Base-by-base conservation (phyloP, 371 early-diverging fungal species). In the Rhizopus arrhizus region DNA sequence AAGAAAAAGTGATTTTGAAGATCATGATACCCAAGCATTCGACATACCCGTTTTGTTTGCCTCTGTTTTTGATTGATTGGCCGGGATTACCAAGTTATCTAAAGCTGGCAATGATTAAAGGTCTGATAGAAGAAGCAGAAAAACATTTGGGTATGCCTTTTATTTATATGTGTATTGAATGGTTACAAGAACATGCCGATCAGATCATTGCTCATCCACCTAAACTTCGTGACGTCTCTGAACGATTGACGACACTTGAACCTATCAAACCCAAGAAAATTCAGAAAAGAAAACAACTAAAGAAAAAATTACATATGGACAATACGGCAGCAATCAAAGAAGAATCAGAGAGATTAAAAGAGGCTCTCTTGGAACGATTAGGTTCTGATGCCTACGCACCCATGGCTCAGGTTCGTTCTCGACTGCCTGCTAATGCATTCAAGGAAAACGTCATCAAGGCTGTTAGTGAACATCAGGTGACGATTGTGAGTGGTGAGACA, bases 401-500 rank as follows among this genome's bases (percentile, higher is more conserved):
- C 3, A 76, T 90, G 69, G 74, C 77, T 5, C 53, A 64, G 43
- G 72, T 66, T 0, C 77, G 92, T 11, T 62, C 77, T 35, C 81
- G 77, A 46, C 80, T 94, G 28, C 94, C 93, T 5, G 89, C 92
- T 0, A 82, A 82, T 58, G 46, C 63, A 9, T 89, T 81, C 70
- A 81, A 85, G 48, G 55, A 69, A 4, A 66, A 77, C 28, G 82
- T 95, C 8, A 58, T 85, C 45, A 56, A 81, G 31, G 84, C 85
- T 0, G 74, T 89, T 4, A 56, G 67, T 33, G 68, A 63, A 0
- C 70, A 85, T 60, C 82, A 85, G 38, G 83, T 88, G 0, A 68
- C 82, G 1, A 84, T 91, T 57, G 83, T 91, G 8, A 73, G 77
- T 36, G 92, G 92, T 56, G 92, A 89, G 46, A 94, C 95, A 0